Evolutionary conservation across 345 rosid species (phyloP).

Genomic region (Noccaea caerulescens): DNA sequence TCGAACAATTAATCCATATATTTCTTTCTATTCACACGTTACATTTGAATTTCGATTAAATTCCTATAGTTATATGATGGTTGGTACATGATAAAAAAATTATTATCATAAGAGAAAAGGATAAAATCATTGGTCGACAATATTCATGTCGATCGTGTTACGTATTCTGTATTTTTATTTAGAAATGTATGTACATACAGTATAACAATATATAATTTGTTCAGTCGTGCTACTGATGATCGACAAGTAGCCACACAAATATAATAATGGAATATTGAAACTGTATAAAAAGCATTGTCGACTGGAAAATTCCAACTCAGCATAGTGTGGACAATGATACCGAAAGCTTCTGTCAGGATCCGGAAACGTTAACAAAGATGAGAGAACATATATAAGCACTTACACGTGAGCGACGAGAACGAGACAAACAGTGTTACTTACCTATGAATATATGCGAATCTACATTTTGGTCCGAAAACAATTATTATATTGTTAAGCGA

Average conservation of each 20-base stretch:
- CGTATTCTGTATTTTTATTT: too few species aligned
- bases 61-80: not conserved
- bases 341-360: conserved; percentile 32
- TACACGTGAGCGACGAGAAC: conserved; percentile 40
- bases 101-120: not conserved
- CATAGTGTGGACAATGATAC: conserved; percentile 32
- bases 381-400: conserved; percentile 23
- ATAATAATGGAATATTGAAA: not conserved
- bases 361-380: conserved; percentile 24
- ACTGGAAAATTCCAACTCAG: conserved; percentile 13
- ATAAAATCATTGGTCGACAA: too few species aligned
- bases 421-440: conserved; percentile 8
- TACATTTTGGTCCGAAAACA: conserved; percentile 17
- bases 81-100: not conserved
- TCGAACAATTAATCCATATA: not conserved
- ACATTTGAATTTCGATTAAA: not conserved
- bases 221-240: too few species aligned
- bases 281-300: conserved; percentile 1
- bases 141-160: too few species aligned
- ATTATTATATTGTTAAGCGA: conserved; percentile 16
- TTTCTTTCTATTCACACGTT: not conserved
- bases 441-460: conserved; percentile 24
- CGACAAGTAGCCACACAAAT: too few species aligned
- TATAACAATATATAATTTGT: too few species aligned
- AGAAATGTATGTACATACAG: too few species aligned